Evolutionary conservation across 257 asterid genomes (phyloP).

Genomic region (Voacanga thouarsii): DNA sequence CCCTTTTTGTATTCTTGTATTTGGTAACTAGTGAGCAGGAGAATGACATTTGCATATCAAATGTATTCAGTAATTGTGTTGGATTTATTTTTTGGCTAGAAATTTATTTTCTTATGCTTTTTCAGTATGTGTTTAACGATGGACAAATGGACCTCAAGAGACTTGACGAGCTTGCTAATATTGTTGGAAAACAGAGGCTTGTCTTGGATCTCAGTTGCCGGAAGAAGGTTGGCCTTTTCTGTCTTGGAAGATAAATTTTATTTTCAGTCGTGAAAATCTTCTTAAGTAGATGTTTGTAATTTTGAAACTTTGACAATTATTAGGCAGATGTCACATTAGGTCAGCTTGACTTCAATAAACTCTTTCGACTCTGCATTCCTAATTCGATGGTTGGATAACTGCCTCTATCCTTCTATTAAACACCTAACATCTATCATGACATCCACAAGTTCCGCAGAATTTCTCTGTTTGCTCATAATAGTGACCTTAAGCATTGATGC

Average conservation of each 20-base stretch:
- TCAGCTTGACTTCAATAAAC: not conserved
- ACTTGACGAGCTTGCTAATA: conserved; percentile 69
- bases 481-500: conserved; percentile 21
- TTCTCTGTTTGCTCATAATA: not conserved
- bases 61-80: not conserved
- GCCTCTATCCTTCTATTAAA: not conserved
- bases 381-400: not conserved
- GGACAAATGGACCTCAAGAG: conserved; percentile 81
- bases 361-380: too few relatives aligned
- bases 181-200: conserved; percentile 75
- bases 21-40: not conserved
- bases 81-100: conserved; percentile 6
- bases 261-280: not conserved
- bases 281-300: not conserved
- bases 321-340: not conserved
- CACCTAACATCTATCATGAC: not conserved
- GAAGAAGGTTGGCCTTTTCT: conserved; percentile 58
- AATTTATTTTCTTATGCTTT: conserved; percentile 11
- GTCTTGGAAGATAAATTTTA: conserved; percentile 13
- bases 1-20: not conserved
- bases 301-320: not conserved
- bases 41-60: not conserved
- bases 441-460: not conserved
- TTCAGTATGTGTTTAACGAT: conserved; percentile 81
- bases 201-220: conserved; percentile 96